Base-by-base conservation (phyloP, 495 filamentous ascomycete species). In the Xylaria flabelliformis region DNA sequence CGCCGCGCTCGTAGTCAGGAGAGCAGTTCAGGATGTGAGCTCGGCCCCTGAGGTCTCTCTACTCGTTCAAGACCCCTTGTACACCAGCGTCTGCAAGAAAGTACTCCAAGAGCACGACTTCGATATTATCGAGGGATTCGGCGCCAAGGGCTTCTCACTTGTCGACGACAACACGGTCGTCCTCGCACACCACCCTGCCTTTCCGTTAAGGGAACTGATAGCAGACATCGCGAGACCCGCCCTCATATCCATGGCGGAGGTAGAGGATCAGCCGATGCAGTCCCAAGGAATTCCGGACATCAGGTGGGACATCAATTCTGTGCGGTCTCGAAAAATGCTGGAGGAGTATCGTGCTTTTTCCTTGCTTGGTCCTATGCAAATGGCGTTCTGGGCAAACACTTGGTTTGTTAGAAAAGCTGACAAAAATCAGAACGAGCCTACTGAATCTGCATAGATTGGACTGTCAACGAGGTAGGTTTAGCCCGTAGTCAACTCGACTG, bases 61-160 rank as follows among this genome's bases (percentile, higher is more conserved):
- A 58, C 48, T 77, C 59, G 42, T 77, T 55, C 79, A 83, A 61
- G 81, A 84, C 58, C 81, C 81, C 63, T 69, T 67, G 19, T 82
- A 83, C 74, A 77, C 74, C 53, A 71, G 77, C 53, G 65, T 77
- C 50, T 76, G 79, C 71, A 77, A 78, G 71, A 64, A 77, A 1
- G 75, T 83, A 21, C 75, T 84, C 48, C 70, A 50, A 26, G 77
- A 81, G 69, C 76, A 76, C 72, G 78, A 69, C 72, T 79, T 84
- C 75, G 73, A 82, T 53, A 74, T 84, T 75, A 73, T 84, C 75
- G 78, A 76, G 65, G 69, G 74, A 55, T 77, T 75, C 71, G 81
- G 82, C 64, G 82, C 81, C 67, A 79, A 75, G 73, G 82, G 79
- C 64, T 84, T 84, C 71, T 74, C 77, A 66, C 74, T 83, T 73